Evolutionary conservation across 2,329 filamentous ascomycete genomes (phyloP).

Genomic region (Aspergillus tanneri): DNA sequence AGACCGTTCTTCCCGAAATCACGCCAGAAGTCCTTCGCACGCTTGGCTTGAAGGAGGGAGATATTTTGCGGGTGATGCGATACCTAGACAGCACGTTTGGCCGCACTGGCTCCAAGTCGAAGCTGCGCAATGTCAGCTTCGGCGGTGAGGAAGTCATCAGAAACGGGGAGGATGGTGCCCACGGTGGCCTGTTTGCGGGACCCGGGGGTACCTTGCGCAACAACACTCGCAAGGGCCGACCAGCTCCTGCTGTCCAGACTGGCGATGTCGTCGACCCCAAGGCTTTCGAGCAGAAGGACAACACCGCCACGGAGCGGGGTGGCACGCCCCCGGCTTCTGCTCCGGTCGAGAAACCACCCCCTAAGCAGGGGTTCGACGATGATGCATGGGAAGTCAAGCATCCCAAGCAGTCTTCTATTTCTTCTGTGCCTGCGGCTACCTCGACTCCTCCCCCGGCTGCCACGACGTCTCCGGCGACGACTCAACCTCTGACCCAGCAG

Average conservation of each 20-base stretch:
- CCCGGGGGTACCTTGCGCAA: conserved; percentile 88
- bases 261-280: conserved; percentile 86
- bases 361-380: conserved; percentile 79
- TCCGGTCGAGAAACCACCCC: conserved; percentile 49
- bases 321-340: conserved; percentile 53
- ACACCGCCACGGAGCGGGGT: conserved; percentile 44
- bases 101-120: conserved; percentile 58
- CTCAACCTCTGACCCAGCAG: conserved; percentile 26
- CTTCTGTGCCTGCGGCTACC: conserved; percentile 40
- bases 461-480: conserved; percentile 37
- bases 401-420: conserved; percentile 57
- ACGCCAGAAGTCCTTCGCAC: conserved; percentile 78
- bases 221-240: conserved; percentile 89
- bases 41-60: conserved; percentile 90
- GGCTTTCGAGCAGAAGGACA: conserved; percentile 68
- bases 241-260: conserved; percentile 79
- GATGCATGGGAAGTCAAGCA: conserved; percentile 97
- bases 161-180: conserved; percentile 59
- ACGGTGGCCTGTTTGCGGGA: conserved; percentile 81
- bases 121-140: conserved; percentile 56
- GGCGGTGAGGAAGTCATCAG: conserved; percentile 53
- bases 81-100: conserved; percentile 77
- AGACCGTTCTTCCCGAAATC: conserved; percentile 87
- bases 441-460: conserved; percentile 22
- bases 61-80: conserved; percentile 94